phyloP scores from a whole-genome alignment of 495 filamentous ascomycete genomes.

The Penicillium odoratum region DNA sequence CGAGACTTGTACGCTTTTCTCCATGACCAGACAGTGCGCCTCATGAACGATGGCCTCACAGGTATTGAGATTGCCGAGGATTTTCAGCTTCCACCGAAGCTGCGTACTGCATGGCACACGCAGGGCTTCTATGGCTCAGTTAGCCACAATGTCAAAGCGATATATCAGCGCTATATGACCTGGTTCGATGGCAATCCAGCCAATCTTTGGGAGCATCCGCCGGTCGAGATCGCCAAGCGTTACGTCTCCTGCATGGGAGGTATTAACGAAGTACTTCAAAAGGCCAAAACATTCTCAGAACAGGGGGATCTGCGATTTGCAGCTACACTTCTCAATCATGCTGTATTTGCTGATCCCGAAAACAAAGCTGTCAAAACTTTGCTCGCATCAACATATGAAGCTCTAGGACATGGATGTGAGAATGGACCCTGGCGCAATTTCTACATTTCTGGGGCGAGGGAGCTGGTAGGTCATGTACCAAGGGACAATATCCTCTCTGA shows the following conservation, averaged over 20 bases:
- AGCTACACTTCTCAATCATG: background rate
- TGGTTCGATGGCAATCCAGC: constrained; percentile 41
- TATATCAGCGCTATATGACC: constrained; percentile 40
- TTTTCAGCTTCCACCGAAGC: constrained; percentile 22
- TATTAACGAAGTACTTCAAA: constrained; percentile 15
- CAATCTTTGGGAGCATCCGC: constrained; percentile 35
- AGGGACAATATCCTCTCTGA: background rate
- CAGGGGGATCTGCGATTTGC: background rate
- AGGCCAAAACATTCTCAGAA: background rate
- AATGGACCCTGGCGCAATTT: constrained; percentile 27
- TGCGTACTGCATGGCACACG: constrained; percentile 27
- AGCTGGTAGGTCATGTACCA: background rate
- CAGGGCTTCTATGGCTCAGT: constrained; percentile 37
- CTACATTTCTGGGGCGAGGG: constrained; percentile 22
- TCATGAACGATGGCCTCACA: constrained; percentile 28
- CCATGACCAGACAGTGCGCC: constrained; percentile 34
- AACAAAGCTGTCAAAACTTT: background rate
- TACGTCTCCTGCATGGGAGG: constrained; percentile 32
- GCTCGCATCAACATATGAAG: constrained; percentile 19
- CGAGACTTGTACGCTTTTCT: constrained; percentile 36
- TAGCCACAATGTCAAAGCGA: constrained; percentile 40
- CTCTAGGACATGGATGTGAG: constrained; percentile 27
- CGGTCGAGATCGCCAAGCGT: constrained; percentile 23
- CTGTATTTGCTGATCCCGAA: constrained; percentile 3
- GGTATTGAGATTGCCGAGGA: constrained; percentile 35